These are phyloP conservation scores for Lentinula boryana DNA, from an alignment of 768 basidiomycete genomes.

Conservation along the genomic window DNA sequence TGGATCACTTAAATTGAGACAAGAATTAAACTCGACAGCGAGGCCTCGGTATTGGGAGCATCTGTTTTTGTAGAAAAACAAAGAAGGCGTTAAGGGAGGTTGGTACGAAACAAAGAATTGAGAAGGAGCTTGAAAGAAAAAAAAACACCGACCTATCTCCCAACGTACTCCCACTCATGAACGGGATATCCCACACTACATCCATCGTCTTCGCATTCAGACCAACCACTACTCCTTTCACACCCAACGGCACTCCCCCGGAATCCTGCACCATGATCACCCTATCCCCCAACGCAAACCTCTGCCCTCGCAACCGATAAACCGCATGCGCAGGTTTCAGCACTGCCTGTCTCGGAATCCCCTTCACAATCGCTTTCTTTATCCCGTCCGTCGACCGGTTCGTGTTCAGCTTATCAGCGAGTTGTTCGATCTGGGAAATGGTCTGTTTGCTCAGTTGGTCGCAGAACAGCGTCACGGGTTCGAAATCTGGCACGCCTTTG, in stretches of 20 bases:
- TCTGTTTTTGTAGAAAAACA: constrained; percentile 27
- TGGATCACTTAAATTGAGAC: constrained; percentile 80
- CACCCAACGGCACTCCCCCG: constrained; percentile 83
- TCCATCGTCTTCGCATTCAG: constrained; percentile 86
- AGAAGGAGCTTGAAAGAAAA: neutral
- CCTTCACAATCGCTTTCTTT: constrained; percentile 91
- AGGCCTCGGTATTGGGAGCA: constrained; percentile 93
- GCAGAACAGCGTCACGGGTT: constrained; percentile 86
- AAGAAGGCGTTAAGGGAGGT: no score
- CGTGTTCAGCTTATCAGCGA: constrained; percentile 63
- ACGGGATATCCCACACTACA: constrained; percentile 92
- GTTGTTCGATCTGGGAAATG: constrained; percentile 69
- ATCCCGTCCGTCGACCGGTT: constrained; percentile 57
- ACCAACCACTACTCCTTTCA: constrained; percentile 92
- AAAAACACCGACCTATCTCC: constrained; percentile 58
- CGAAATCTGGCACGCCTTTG: constrained; percentile 85
- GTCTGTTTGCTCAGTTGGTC: constrained; percentile 89
- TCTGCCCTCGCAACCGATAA: constrained; percentile 86
- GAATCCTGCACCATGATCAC: constrained; percentile 96
- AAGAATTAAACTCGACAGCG: constrained; percentile 79
- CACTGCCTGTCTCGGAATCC: constrained; percentile 88
- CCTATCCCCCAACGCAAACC: constrained; percentile 84
- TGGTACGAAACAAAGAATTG: constrained; percentile 5
- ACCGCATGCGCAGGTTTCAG: constrained; percentile 89
- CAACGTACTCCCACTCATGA: constrained; percentile 88